Evolutionary conservation across 139 green algal species (phyloP).

Genomic region (Micromonas commoda): DNA sequence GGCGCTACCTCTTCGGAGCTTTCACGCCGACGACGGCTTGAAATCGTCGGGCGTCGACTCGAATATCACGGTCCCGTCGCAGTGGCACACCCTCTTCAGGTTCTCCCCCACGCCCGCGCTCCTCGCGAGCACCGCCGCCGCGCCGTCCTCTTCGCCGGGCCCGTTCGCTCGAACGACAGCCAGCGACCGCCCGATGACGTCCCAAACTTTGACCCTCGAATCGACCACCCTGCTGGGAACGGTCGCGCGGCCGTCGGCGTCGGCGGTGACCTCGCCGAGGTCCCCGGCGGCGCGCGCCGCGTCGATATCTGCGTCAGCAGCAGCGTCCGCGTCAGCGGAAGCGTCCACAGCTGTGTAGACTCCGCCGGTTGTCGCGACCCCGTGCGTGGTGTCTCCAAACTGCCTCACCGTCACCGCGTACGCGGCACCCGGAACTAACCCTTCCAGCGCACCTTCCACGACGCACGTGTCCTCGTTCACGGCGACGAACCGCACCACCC

Average conservation of each 20-base stretch:
- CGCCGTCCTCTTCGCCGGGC: background rate
- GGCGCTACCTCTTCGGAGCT: background rate
- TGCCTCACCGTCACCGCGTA: background rate
- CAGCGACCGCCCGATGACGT: slow-evolving; percentile 20
- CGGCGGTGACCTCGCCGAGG: background rate
- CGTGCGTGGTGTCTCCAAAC: slow-evolving; percentile 17
- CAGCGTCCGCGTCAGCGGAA: background rate
- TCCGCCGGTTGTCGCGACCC: slow-evolving; percentile 2
- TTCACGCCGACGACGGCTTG: slow-evolving; percentile 2
- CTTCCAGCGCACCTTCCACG: background rate
- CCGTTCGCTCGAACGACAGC: background rate
- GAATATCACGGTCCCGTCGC: slow-evolving; percentile 26
- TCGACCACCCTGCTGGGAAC: background rate
- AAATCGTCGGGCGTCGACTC: slow-evolving; percentile 19
- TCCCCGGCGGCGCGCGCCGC: background rate
- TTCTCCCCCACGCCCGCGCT: slow-evolving; percentile 24
- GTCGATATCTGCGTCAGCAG: background rate
- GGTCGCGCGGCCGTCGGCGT: background rate
- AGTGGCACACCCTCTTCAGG: slow-evolving; percentile 20
- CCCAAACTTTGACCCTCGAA: background rate
- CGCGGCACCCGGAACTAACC: background rate
- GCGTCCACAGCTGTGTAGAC: slow-evolving; percentile 14
- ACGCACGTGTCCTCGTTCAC: slow-evolving; percentile 3
- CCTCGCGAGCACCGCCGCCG: slow-evolving; percentile 16
- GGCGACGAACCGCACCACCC: slow-evolving; percentile 18